Evolutionary conservation across 2,329 filamentous ascomycete genomes (phyloP), one percentile per base, ranked within the genome.

Genomic region (Colletotrichum musicola): DNA sequence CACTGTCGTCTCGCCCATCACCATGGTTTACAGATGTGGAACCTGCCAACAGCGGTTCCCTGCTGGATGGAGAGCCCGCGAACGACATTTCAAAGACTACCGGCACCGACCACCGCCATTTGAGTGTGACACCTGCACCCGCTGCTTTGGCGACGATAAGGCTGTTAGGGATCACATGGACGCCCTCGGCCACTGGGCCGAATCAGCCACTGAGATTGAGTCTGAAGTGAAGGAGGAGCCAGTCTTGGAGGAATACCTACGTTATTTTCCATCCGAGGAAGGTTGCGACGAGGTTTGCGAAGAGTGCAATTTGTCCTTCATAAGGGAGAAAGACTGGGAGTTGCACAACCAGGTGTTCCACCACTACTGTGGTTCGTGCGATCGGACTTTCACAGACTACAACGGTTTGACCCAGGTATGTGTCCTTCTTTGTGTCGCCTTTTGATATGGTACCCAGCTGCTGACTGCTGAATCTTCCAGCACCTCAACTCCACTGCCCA

Each of bases 401-500:
- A 30, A 64, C 27, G 22, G 10, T 13, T 38, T 44, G 3, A 38
- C 50, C 14, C 18, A 55, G 40, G 42, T 60, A 42, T 14, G 40
- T 14, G 40, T 16, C 13, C 22, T n/a, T 6, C 12, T 20, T 42
- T 3, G 14, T 6, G 72, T 40, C 18, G 12, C 20, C 6, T 1
- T 27, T 35, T 51, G 4, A 12, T 5, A 35, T 42, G 4, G 76
- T 77, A 55, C 35, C 46, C 6, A 30, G 25, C 2, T 12, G 10
- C 40, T 22, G 14, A 20, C 2, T 12, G 35, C 46, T 25, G 35
- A 44, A 40, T 22, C 22, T 6, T 12, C 16, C 69, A 90, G 88
- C 89, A 91, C 70, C 78, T 87, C 2, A 85, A 84, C 27, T 90
- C 87, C 0, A 77, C 77, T 6, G 73, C 75, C 51, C 89, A 92